phyloP scores from a whole-genome alignment of 2,329 filamentous ascomycete species.

The Fusarium sp. region DNA sequence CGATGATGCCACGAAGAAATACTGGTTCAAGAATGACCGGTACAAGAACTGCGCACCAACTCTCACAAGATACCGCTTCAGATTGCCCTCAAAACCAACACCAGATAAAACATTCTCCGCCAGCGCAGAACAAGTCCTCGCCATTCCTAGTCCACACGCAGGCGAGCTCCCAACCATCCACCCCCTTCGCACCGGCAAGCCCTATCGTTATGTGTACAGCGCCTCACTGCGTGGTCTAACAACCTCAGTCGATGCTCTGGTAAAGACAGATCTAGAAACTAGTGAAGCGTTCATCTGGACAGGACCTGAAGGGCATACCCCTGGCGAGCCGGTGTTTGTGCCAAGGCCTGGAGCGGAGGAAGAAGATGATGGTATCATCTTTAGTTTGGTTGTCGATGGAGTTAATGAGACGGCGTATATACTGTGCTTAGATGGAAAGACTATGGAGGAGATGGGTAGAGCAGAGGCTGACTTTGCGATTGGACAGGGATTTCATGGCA shows the following conservation, averaged over 20 bases:
- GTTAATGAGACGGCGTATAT: conserved; percentile 67
- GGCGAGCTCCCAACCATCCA: conserved; percentile 75
- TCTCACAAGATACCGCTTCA: conserved; percentile 56
- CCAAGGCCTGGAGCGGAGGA: conserved; percentile 51
- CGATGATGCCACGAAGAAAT: conserved; percentile 54
- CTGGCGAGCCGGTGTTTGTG: conserved; percentile 75
- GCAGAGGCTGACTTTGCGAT: conserved; percentile 69
- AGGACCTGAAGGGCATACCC: conserved; percentile 65
- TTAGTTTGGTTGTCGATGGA: conserved; percentile 72
- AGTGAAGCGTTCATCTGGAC: conserved; percentile 65
- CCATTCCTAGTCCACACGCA: conserved; percentile 60
- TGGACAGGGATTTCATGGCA: conserved; percentile 71
- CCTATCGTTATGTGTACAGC: conserved; percentile 69
- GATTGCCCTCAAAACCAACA: conserved; percentile 40
- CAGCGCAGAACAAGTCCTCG: conserved; percentile 48
- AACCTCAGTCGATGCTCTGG: conserved; percentile 68
- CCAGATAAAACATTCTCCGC: conserved; percentile 25
- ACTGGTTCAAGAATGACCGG: conserved; percentile 52
- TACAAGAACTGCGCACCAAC: conserved; percentile 48
- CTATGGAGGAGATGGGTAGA: conserved; percentile 69
- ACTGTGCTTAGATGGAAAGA: conserved; percentile 68
- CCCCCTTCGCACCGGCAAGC: conserved; percentile 58
- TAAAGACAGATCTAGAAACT: conserved; percentile 70
- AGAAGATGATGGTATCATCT: conserved; percentile 70
- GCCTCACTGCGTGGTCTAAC: conserved; percentile 64